These are phyloP conservation scores for Colletotrichum sp. DNA, from an alignment of 2,329 filamentous ascomycete species.

Conservation along the genomic window DNA sequence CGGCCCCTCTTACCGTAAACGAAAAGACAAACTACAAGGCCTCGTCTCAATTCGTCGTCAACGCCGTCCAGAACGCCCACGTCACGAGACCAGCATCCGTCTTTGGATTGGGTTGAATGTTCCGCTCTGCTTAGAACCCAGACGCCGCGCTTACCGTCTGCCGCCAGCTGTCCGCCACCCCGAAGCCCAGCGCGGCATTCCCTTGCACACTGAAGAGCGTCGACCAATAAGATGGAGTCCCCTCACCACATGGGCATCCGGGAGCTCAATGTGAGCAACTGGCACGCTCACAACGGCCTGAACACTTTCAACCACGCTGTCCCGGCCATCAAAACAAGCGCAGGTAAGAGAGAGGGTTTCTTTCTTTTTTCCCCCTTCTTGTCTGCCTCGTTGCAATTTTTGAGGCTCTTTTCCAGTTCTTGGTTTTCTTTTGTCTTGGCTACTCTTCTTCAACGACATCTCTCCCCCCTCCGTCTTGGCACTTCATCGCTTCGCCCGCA, in stretches of 20 bases:
- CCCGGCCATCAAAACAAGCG: conserved; percentile 63
- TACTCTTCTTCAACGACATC: neutral
- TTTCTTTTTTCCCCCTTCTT: neutral
- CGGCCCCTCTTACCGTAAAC: neutral
- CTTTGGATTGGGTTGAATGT: neutral
- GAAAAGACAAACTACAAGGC: neutral
- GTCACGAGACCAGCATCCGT: conserved; percentile 16
- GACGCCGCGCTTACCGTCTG: conserved; percentile 11
- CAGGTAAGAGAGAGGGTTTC: conserved; percentile 53
- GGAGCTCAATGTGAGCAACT: conserved; percentile 56
- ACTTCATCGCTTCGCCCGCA: neutral
- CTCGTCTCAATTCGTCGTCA: neutral
- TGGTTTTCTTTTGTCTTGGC: neutral
- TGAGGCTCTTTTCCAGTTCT: neutral
- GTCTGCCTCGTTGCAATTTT: conserved; percentile 13
- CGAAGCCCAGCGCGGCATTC: neutral
- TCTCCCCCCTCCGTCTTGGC: neutral
- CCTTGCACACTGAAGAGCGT: neutral
- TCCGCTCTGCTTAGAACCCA: neutral
- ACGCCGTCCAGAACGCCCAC: neutral
- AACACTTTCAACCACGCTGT: conserved; percentile 60
- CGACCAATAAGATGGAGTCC: conserved; percentile 37
- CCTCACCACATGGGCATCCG: conserved; percentile 44
- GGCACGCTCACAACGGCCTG: conserved; percentile 49
- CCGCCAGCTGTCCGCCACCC: conserved; percentile 18